These are phyloP conservation scores for Metarhizium album DNA, from an alignment of 2,329 filamentous ascomycete genomes.

Conservation along the genomic window DNA sequence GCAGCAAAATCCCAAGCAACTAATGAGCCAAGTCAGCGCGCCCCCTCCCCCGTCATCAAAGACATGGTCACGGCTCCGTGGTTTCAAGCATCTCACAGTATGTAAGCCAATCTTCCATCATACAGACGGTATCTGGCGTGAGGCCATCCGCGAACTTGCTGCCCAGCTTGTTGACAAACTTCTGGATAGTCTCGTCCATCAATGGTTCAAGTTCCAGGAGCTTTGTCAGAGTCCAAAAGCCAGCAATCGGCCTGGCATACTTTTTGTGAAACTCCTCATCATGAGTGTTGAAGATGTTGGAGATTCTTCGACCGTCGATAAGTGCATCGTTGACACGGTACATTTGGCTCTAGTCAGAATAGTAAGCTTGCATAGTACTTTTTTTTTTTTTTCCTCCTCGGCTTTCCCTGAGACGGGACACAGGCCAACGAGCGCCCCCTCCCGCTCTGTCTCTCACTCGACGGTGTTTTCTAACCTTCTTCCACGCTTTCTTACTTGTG, in stretches of 20 bases:
- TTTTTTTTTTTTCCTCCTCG: neutral
- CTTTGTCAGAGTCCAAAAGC: conserved; percentile 9
- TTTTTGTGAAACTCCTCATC: conserved; percentile 9
- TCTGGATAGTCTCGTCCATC: conserved; percentile 10
- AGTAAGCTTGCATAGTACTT: neutral
- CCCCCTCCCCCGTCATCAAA: neutral
- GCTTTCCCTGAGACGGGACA: too few species aligned
- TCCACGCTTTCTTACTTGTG: conserved; percentile 9
- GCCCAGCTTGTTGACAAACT: conserved; percentile 5
- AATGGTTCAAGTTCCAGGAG: conserved; percentile 11
- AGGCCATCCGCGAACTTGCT: conserved; percentile 6
- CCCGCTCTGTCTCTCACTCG: too few species aligned
- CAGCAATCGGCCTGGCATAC: conserved; percentile 8
- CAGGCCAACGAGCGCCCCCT: too few species aligned
- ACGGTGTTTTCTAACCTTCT: conserved; percentile 8
- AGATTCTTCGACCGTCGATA: conserved; percentile 9
- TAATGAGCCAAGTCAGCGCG: conserved; percentile 3
- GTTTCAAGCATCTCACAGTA: conserved; percentile 6
- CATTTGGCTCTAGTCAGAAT: conserved; percentile 9
- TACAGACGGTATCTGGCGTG: conserved; percentile 3
- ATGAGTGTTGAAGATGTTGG: conserved; percentile 13
- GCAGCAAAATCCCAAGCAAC: conserved; percentile 31
- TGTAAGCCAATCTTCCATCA: conserved; percentile 11
- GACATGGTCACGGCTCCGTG: neutral
- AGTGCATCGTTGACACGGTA: conserved; percentile 11